Percentiles rank a stretch among this genome's conserved stretches.
Evolutionary conservation across 495 filamentous ascomycete species (phyloP).

Genomic region (Penicillium malachiteum): DNA sequence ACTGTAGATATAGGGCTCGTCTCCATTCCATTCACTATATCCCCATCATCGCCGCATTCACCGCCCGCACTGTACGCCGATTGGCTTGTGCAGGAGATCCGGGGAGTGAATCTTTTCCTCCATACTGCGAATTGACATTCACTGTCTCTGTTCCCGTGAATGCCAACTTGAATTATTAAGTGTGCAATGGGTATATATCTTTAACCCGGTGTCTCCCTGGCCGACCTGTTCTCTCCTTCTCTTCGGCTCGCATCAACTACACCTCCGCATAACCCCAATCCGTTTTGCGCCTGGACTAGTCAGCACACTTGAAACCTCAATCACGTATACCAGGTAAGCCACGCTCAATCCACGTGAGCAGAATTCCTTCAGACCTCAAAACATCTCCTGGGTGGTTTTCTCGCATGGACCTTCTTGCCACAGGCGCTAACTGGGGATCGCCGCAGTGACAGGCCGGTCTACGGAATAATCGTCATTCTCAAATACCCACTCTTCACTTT

Average conservation of each 20-base stretch:
- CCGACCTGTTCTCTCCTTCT: conserved; percentile 15
- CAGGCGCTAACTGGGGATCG: conserved; percentile 16
- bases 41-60: neutral
- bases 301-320: neutral
- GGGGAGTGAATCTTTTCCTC: conserved; percentile 4
- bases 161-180: neutral
- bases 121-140: conserved; percentile 10
- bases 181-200: conserved; percentile 18
- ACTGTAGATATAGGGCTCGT: neutral
- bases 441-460: conserved; percentile 19
- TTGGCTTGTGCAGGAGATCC: conserved; percentile 12
- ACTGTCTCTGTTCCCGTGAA: conserved; percentile 1
- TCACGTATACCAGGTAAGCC: conserved; percentile 7
- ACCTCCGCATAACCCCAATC: conserved; percentile 10
- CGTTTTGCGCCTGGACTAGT: conserved; percentile 15
- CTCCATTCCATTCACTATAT: neutral
- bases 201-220: conserved; percentile 15
- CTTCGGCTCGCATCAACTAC: conserved; percentile 10
- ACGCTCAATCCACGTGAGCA: no score
- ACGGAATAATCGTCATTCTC: conserved; percentile 23
- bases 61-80: conserved; percentile 13
- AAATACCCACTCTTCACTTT: conserved; percentile 7
- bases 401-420: conserved; percentile 7
- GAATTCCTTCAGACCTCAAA: no score
- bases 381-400: neutral